Evolutionary conservation across 1,284 basidiomycete species (phyloP), one percentile per base, ranked within the genome.

Genomic region (Sporisorium exsertum): DNA sequence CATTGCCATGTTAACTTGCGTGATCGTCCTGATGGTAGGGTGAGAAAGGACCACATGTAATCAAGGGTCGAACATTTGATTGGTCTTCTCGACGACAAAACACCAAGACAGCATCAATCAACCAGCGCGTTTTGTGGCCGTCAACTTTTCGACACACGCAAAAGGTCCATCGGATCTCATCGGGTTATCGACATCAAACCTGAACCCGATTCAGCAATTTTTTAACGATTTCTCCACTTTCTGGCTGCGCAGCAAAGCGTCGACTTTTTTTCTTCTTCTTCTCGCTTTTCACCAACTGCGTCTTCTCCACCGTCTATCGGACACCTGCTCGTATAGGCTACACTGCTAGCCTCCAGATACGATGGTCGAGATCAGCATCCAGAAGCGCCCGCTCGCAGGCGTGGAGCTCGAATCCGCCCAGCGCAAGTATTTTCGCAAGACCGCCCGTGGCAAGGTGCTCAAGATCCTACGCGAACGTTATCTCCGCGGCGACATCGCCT

Each of bases 391-490:
- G 29, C 63, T 79, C 22, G 68, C 70, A 20, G 78, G 72, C 29
- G 66, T 67, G 8, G 68, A 77, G 63, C 56, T 70, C 53, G 77
- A 70, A 27, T 75, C 77, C 8, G 58, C 79, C 15, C 69, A 74
- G 46, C 71, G 57, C 58, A 77, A 82, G 56, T 86, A 82, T 71
- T 77, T 83, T 58, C 81, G 86, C 59, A 99, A 99, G 87, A 98
- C 97, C 0, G 93, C 93, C 0, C 87, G 91, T 68, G 96, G 97
- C 26, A 97, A 96, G 85, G 94, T 99, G 32, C 90, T 95, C 82
- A 96, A 95, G 88, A 95, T 98, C 62, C 88, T 98, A n/a, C 90
- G 95, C 45, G 96, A 99, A 87, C 89, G 95, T 72, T 99, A 99
- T 86, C 90, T 98, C 4, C 90, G 97, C 43, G 92, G 94, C 78